These are phyloP conservation scores for Geotrichum histeridarum DNA, from an alignment of 1,139 yeast genomes.

Conservation along the genomic window DNA sequence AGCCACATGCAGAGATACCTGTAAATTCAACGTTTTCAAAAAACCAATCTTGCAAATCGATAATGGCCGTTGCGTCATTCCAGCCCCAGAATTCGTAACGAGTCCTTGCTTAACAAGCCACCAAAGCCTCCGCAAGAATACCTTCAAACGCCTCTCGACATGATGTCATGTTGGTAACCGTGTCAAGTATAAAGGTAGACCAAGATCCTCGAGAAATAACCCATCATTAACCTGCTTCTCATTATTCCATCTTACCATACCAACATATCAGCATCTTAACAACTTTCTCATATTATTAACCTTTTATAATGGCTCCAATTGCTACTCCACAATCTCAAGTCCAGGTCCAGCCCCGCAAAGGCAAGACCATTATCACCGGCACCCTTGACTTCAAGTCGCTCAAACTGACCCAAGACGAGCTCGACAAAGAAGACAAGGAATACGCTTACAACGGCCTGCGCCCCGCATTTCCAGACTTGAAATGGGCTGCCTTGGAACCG, in stretches of 20 bases:
- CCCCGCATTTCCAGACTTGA: conserved; percentile 35
- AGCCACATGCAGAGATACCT: too few species aligned
- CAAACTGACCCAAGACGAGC: conserved; percentile 10
- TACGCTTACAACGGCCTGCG: conserved; percentile 22
- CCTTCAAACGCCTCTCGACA: background rate
- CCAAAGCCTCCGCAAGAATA: background rate
- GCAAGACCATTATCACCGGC: conserved; percentile 12
- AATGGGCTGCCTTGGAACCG: conserved; percentile 28
- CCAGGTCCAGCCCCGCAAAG: background rate
- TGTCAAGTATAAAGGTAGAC: background rate
- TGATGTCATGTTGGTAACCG: background rate
- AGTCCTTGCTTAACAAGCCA: background rate
- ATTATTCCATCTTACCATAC: background rate
- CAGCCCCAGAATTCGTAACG: background rate
- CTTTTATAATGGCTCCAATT: conserved; percentile 10
- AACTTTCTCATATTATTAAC: background rate
- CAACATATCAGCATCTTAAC: too few species aligned
- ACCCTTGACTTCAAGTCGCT: conserved; percentile 13
- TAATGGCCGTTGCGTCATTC: conserved; percentile 1
- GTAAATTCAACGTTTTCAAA: too few species aligned
- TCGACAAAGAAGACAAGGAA: conserved; percentile 12
- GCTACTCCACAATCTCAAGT: background rate
- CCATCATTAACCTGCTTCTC: background rate
- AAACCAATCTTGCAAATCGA: background rate
- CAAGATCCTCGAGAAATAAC: background rate